Base-by-base conservation (phyloP, 2,329 filamentous ascomycete species). In the Beauveria sp. region DNA sequence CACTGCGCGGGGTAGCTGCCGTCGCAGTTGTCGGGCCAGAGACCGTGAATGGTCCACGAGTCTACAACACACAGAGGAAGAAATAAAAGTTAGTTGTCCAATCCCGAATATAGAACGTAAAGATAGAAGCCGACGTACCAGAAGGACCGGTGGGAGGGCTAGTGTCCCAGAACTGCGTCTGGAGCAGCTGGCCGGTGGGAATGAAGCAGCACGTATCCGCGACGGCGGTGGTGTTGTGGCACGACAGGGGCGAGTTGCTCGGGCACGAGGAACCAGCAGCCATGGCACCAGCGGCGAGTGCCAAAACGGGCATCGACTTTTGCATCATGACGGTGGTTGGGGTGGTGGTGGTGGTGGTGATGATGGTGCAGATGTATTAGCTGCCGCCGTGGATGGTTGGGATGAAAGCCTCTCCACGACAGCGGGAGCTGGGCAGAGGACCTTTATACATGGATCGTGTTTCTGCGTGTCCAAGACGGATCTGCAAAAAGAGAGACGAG, bases 131-230 rank as follows among this genome's bases (percentile, higher is more conserved):
- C 3, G 14, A 8, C 12, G 51, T 63, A 70, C 69, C 66, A n/a
- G 65, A 48, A 2, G 89, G 88, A 0, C 89, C 88, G 4, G 84
- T 81, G 1, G 80, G 75, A 1, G 87, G 87, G 62, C 81, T 70
- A 0, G 84, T 82, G 68, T 92, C 88, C 89, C 89, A 92, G 74
- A 92, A 91, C 67, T 92, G 89, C 2, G 89, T 91, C 71, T 85
- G 83, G 5, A 91, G 79, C 50, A 92, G 75, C 64, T 89, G 83
- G 8, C 89, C 89, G 4, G 87, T 85, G 0, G 88, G 88, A 24
- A 83, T 79, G 76, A 91, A 89, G 74, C 89, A 92, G 76, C 89
- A 92, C 7, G 85, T 81, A 68, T 91, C 79, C 55, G 79, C 71
- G n/a, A 83, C 80, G 8, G 74, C 73, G 3, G 84, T 84, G 6